Evolutionary conservation across 73 alveolate species (phyloP), one percentile per base, ranked within the genome.

Genomic region (Tetrahymena malaccensis): DNA sequence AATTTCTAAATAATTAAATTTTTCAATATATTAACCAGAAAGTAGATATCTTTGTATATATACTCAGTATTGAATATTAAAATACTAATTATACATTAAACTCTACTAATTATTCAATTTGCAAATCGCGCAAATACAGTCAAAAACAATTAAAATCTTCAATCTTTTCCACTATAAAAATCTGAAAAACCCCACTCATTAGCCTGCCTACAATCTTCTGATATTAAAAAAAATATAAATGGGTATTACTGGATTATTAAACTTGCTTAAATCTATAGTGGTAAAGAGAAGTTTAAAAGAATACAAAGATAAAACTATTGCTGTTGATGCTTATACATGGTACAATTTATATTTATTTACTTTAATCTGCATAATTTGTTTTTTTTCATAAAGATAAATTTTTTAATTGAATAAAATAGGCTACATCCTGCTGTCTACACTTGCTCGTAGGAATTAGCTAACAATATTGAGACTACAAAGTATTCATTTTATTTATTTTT

Each of bases 241-340:
- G 99, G 99, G 99, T 85, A 98, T 98, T 38, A 97, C 97, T 43
- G 96, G 97, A 83, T 96, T 98, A 94, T 94, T 98, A 34, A 97
- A 96, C 43, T 97, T 96, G 70, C 96, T 99, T 84, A 98, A 98
- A 94, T 94, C 98, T 34, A 96, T 99, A 31, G 97, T 97, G 43
- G 97, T 95, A 55, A 96, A 97, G 31, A 97, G 97, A 93, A 99
- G 98, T 85, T 96, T 99, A 35, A 94, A 98, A 56, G 98, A 98
- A 84, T 99, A 97, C 95, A 85, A 93, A 70, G 99, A 99, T 0
- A 95, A 94, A 95, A 97, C 96, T 83, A 97, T 98, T 12, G 99
- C 99, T 34, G 97, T 99, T 10, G 99, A 99, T 96, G 98, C 98
- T 33, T 99, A 98, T 96, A 98, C 99, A 94, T 99, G 99, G 99